phyloP scores from a whole-genome alignment of 176 grass and related monocot genomes.

The Phoenix dactylifera region DNA sequence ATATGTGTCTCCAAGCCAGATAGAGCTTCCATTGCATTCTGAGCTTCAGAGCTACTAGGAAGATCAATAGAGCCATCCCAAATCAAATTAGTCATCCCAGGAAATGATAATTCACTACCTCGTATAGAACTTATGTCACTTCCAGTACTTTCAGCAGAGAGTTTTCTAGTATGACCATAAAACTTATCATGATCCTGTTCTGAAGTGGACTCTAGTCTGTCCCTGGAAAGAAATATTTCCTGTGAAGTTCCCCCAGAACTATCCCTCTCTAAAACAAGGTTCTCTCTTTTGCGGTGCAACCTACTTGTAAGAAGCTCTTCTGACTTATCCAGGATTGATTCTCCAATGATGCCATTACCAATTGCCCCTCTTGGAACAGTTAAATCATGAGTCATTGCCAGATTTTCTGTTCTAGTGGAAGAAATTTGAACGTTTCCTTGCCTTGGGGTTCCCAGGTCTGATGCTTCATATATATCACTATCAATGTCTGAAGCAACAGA shows the following conservation, averaged over 20 bases:
- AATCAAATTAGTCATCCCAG: constrained; percentile 50
- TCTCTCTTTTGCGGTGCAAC: constrained; percentile 33
- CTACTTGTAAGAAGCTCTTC: constrained; percentile 21
- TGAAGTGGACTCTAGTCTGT: constrained; percentile 28
- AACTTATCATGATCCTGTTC: constrained; percentile 40
- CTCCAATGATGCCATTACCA: constrained; percentile 46
- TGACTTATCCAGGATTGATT: constrained; percentile 35
- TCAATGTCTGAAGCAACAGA: constrained; percentile 24
- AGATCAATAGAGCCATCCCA: constrained; percentile 63
- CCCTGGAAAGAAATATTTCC: constrained; percentile 1
- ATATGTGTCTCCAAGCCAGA: constrained; percentile 40
- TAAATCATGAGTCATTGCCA: constrained; percentile 11
- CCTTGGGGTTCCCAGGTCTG: constrained; percentile 18
- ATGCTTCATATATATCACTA: constrained; percentile 29
- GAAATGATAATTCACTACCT: constrained; percentile 66
- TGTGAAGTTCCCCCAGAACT: constrained; percentile 29
- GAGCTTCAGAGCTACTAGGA: constrained; percentile 44
- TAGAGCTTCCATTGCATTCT: constrained; percentile 46
- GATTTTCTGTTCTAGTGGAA: constrained; percentile 22
- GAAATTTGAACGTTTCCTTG: constrained; percentile 17
- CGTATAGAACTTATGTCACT: constrained; percentile 96
- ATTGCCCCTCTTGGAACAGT: constrained; percentile 30
- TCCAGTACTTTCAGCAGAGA: constrained; percentile 81
- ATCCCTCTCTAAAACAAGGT: constrained; percentile 24
- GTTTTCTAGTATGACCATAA: constrained; percentile 54